Evolutionary conservation across 306 rosid species (phyloP), one percentile per base, ranked within the genome.

Genomic region (Trifolium repens): DNA sequence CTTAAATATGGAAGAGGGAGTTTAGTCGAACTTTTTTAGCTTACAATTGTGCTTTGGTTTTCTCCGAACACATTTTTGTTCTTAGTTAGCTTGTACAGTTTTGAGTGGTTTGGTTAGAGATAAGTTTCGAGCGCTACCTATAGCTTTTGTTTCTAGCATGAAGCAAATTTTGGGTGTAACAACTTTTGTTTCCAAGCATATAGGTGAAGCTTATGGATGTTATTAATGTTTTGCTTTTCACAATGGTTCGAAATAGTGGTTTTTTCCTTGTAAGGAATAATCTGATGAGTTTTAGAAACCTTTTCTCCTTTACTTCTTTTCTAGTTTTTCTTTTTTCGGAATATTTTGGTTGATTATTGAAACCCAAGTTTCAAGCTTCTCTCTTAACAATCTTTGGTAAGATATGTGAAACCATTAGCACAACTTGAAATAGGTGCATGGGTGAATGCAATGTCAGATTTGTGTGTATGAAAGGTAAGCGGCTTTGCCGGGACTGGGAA

Each of bases 1-100:
- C 47, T 85, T 60, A 85, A 82, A 82, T 76, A 40, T 27, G 26
- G 83, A 83, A 73, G 79, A 84, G 13, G 83, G 27, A 73, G 40
- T 71, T 42, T 74, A 72, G 81, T 27, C 26, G 40, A 10, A 43
- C 26, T 11, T 35, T 67, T 77, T 42, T 11, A 30, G n/a, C 68
- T 26, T 76, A 54, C 47, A 26, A 47, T 64, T 70, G 46, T 73
- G 66, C 67, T 67, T 57, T 71, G 22, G 59, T 63, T 80, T 78
- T 78, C 50, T 79, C 16, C 64, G 65, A 72, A 68, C 79, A 75
- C 82, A 69, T 46, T 81, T 79, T 76, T 75, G 84, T 80, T 79
- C 65, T 73, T 86, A 78, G 80, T 72, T 72, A 46, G 74, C 67
- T 26, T 91, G 96, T 91, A 91, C 89, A 91, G 94, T 82, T 76